Evolutionary conservation across 192 early-diverging fungal species (phyloP).

Genomic region (Backusella westeae): DNA sequence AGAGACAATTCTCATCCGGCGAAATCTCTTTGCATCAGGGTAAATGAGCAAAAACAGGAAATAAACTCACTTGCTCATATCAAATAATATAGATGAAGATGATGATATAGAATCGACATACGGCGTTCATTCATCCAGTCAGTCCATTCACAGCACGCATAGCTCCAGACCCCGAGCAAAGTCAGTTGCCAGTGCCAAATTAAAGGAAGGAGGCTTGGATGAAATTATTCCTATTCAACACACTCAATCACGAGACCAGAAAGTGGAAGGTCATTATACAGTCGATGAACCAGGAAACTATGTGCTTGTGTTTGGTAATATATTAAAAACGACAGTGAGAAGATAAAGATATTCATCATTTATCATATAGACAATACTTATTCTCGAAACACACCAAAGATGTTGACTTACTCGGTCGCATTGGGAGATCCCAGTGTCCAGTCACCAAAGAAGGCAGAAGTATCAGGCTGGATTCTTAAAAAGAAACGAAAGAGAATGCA

Average conservation of each 20-base stretch:
- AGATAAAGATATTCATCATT: not conserved
- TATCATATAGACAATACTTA: conserved; percentile 52
- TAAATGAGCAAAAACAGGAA: not conserved
- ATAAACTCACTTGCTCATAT: not conserved
- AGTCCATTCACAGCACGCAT: not conserved
- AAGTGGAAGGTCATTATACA: conserved; percentile 78
- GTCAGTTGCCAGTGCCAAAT: conserved; percentile 17
- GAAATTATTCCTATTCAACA: conserved; percentile 82
- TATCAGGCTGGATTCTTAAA: conserved; percentile 59
- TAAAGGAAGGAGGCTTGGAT: conserved; percentile 67
- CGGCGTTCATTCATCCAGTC: conserved; percentile 3
- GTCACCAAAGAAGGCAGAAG: conserved; percentile 14
- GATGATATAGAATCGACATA: conserved; percentile 20
- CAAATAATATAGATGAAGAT: not conserved
- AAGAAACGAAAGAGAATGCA: conserved; percentile 64
- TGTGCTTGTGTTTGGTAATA: conserved; percentile 69
- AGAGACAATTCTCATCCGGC: conserved; percentile 13
- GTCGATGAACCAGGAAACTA: conserved; percentile 81
- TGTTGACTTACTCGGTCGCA: conserved; percentile 53
- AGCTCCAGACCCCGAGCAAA: conserved; percentile 13
- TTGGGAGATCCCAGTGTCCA: conserved; percentile 37
- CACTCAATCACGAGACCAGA: conserved; percentile 83
- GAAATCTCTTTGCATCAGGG: not conserved
- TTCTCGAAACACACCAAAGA: conserved; percentile 57
- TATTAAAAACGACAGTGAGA: too few relatives aligned